Conservation (phyloP, 2,329 filamentous ascomycete species). For the Fusarium sp. region DNA sequence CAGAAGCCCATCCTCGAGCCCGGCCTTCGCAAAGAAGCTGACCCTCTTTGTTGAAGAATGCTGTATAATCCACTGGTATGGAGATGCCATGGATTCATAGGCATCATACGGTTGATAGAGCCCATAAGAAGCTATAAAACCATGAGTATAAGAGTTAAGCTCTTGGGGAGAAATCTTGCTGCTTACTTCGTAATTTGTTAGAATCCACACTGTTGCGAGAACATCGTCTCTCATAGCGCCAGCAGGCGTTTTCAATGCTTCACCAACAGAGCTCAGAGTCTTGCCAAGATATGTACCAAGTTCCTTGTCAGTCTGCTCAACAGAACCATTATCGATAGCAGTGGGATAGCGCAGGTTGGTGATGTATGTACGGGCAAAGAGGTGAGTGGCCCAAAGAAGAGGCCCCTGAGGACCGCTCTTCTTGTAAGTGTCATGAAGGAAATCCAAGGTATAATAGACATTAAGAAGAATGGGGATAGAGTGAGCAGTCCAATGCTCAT, state of each 20-base stretch:
- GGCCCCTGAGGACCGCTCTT: conserved; percentile 46
- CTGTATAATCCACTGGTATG: conserved; percentile 52
- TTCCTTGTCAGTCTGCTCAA: conserved; percentile 46
- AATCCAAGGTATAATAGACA: conserved; percentile 51
- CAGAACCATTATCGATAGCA: conserved; percentile 41
- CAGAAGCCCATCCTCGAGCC: conserved; percentile 50
- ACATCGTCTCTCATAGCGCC: conserved; percentile 50
- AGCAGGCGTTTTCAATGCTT: conserved; percentile 48
- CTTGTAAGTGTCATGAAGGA: conserved; percentile 48
- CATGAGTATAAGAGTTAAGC: conserved; percentile 14
- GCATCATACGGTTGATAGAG: conserved; percentile 45
- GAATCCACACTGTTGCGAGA: conserved; percentile 54
- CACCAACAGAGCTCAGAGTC: conserved; percentile 52
- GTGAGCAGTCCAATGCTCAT: conserved; percentile 53
- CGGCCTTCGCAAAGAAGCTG: conserved; percentile 35
- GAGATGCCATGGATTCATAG: conserved; percentile 51
- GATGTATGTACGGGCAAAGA: conserved; percentile 55
- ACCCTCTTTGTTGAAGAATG: conserved; percentile 51
- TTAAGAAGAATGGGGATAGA: conserved; percentile 54
- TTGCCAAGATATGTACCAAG: conserved; percentile 51
- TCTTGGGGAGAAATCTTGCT: not conserved
- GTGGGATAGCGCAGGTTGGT: conserved; percentile 51
- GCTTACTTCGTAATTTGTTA: conserved; percentile 54
- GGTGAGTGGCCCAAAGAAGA: conserved; percentile 53
- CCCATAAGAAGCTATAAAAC: conserved; percentile 50